Evolutionary conservation across 1,284 basidiomycete genomes (phyloP), one percentile per base, ranked within the genome.

Genomic region (Ganoderma boninense): DNA sequence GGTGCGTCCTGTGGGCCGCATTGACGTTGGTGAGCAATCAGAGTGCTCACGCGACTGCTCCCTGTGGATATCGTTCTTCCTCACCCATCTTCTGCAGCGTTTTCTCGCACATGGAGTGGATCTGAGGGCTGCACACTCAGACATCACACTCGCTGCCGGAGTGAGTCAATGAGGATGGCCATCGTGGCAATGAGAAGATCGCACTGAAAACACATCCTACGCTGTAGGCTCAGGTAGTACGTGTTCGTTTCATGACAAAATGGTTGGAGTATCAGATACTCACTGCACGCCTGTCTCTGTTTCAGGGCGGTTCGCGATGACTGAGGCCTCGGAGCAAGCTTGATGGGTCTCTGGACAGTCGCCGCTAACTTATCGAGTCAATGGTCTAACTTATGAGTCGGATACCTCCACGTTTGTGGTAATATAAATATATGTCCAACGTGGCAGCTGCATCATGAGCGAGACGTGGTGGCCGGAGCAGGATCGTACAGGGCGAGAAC

Each of bases 21-120:
- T 6, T 38, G 35, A 40, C 20, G 35, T 38, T 35, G 57, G 2
- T 35, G 20, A 11, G n/a, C 40, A 35, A 13, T n/a, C 4, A 13
- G 26, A 6, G 32, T 57, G 56, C 56, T 60, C 38, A 60, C 35
- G 32, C 32, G 18, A n/a, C 35, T 40, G 35, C 13, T 40, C 40
- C 11, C 10, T n/a, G 3, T 20, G 20, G 73, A 79, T 80, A 44
- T 83, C 81, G 8, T 84, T 83, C 76, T 79, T 82, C 73, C 73
- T 85, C 61, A 79, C 83, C 32, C 80, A 83, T 18, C 72, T 85
- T 6, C 73, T 85, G n/a, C 88, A 90, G 76, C 80, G 75, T 23
- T 23, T 89, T 89, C 75, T 81, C 83, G 11, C 71, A 68, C 3
- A 85, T 90, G 73, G 77, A 71, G 10, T 89, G 4, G 87, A 74